Conservation (phyloP, 2,329 filamentous ascomycete genomes). For the Samsoniella hepiali region DNA sequence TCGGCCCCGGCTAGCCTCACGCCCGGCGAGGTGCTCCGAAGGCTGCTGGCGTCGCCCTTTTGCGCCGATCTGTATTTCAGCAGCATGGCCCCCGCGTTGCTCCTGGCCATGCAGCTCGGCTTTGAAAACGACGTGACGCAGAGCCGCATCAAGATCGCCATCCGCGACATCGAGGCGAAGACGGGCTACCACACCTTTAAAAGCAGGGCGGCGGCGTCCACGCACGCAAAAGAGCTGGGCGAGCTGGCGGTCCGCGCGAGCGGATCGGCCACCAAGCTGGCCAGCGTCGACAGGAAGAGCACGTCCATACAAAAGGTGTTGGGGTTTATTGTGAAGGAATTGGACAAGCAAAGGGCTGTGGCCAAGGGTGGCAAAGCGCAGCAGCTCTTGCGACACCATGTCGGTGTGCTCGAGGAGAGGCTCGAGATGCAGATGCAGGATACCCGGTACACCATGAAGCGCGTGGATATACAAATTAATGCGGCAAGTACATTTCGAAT, state of each 20-base stretch:
- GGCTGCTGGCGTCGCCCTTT: slow-evolving; percentile 30
- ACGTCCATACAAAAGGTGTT: slow-evolving; percentile 34
- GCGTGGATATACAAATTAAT: slow-evolving; percentile 39
- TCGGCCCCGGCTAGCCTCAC: background rate
- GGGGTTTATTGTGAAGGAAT: slow-evolving; percentile 27
- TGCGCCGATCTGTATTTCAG: slow-evolving; percentile 26
- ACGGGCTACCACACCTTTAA: slow-evolving; percentile 37
- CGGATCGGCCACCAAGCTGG: slow-evolving; percentile 35
- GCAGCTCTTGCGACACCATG: slow-evolving; percentile 27
- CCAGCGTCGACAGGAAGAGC: slow-evolving; percentile 37
- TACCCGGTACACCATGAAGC: slow-evolving; percentile 34
- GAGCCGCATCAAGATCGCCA: slow-evolving; percentile 30
- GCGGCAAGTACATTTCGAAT: slow-evolving; percentile 28
- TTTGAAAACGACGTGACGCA: slow-evolving; percentile 33
- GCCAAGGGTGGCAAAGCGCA: slow-evolving; percentile 16
- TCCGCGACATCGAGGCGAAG: slow-evolving; percentile 34
- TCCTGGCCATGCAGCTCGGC: slow-evolving; percentile 33
- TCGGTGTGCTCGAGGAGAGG: slow-evolving; percentile 31
- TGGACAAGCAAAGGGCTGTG: slow-evolving; percentile 9
- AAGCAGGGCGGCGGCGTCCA: slow-evolving; percentile 27
- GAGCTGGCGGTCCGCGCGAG: slow-evolving; percentile 34
- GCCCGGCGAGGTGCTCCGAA: slow-evolving; percentile 20
- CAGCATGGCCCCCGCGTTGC: slow-evolving; percentile 36
- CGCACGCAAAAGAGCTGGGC: slow-evolving; percentile 29
- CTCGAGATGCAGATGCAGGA: slow-evolving; percentile 37